Evolutionary conservation across 2,329 filamentous ascomycete genomes (phyloP).

Genomic region (Cryphonectria nitschkei): DNA sequence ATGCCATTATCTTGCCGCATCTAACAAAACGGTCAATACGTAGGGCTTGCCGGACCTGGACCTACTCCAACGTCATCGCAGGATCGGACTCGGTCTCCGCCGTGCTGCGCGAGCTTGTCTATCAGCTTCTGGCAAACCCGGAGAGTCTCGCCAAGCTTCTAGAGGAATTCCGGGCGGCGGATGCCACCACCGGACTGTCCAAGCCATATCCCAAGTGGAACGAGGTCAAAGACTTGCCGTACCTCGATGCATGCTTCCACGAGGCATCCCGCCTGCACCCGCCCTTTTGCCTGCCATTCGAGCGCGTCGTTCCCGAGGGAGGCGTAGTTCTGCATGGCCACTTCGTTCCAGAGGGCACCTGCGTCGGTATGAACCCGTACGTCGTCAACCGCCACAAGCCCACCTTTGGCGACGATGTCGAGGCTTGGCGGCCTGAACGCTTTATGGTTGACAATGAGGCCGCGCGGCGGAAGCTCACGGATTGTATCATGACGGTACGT

Average conservation of each 20-base stretch:
- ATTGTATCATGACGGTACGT: slow-evolving; percentile 31
- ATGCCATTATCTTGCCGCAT: slow-evolving; percentile 26
- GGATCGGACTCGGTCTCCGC: slow-evolving; percentile 38
- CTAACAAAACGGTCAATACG: background rate
- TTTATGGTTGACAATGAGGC: slow-evolving; percentile 30
- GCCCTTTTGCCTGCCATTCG: slow-evolving; percentile 33
- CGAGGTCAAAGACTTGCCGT: slow-evolving; percentile 36
- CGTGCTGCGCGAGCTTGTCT: slow-evolving; percentile 36
- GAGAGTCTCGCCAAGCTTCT: slow-evolving; percentile 34
- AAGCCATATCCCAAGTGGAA: slow-evolving; percentile 35
- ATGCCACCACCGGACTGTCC: slow-evolving; percentile 29
- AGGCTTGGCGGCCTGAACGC: slow-evolving; percentile 57
- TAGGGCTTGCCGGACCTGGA: slow-evolving; percentile 6
- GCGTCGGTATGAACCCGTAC: slow-evolving; percentile 50
- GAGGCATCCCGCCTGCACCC: slow-evolving; percentile 27
- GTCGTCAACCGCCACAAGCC: slow-evolving; percentile 61
- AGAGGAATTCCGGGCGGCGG: slow-evolving; percentile 35
- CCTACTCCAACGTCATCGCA: slow-evolving; percentile 33
- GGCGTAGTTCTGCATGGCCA: slow-evolving; percentile 52
- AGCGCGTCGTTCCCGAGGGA: slow-evolving; percentile 32
- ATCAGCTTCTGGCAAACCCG: slow-evolving; percentile 36
- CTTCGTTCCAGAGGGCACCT: slow-evolving; percentile 57
- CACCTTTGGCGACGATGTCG: slow-evolving; percentile 60
- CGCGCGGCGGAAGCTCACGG: slow-evolving; percentile 5
- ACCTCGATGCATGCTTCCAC: slow-evolving; percentile 32